Percentiles rank a stretch among this genome's conserved stretches.
phyloP scores from a whole-genome alignment of 805 yeast genomes.

The Ogataea salicorniae region DNA sequence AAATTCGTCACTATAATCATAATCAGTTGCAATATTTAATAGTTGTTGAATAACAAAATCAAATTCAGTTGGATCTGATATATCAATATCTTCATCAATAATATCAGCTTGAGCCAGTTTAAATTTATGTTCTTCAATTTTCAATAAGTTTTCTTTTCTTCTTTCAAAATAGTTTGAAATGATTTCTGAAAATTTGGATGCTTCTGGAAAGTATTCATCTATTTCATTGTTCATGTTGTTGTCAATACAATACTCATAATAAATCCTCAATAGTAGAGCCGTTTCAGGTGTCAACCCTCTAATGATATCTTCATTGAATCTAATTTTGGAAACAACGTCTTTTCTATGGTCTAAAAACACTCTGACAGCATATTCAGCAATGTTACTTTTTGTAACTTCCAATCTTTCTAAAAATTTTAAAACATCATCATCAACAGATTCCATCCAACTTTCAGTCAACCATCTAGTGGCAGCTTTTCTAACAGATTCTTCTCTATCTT shows the following conservation, averaged over 20 bases:
- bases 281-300: conserved; percentile 65
- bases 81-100: conserved; percentile 21
- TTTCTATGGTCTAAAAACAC: conserved; percentile 55
- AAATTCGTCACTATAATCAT: conserved; percentile 85
- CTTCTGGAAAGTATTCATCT: conserved; percentile 74
- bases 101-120: conserved; percentile 14
- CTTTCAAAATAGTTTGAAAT: conserved; percentile 52
- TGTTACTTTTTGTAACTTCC: conserved; percentile 60
- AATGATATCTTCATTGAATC: conserved; percentile 67
- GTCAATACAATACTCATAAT: conserved; percentile 58
- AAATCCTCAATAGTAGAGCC: conserved; percentile 65
- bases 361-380: conserved; percentile 64
- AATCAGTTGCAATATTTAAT: conserved; percentile 56
- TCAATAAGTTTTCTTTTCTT: conserved; percentile 31
- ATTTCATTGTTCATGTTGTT: conserved; percentile 47
- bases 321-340: conserved; percentile 56
- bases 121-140: conserved; percentile 20
- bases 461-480: conserved; percentile 64
- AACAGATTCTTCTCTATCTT: conserved; percentile 77
- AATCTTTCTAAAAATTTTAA: conserved; percentile 65
- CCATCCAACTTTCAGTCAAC: conserved; percentile 71
- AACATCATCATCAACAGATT: conserved; percentile 61
- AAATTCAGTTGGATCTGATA: conserved; percentile 48
- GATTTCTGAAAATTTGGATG: conserved; percentile 60
- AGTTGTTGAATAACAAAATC: conserved; percentile 77